Evolutionary conservation across 768 basidiomycete genomes (phyloP), one percentile per base, ranked within the genome.

Genomic region (Sporobolomyces pararoseus): DNA sequence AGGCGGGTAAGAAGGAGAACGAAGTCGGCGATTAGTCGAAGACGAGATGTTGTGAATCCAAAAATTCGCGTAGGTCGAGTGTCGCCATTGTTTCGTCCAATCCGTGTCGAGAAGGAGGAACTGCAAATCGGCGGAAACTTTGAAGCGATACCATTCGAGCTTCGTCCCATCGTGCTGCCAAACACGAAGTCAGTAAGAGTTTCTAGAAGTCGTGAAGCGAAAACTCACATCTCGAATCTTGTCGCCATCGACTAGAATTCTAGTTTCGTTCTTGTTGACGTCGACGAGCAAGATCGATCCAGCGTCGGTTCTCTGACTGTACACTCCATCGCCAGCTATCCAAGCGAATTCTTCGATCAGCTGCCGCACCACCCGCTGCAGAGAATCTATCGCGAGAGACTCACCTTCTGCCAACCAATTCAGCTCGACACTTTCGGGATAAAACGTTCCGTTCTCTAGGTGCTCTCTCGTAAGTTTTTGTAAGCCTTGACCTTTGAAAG

Each of bases 301-400:
- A 32, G 84, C 81, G 55, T 85, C 80, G 27, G 80, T 80, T 1
- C 85, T 81, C 9, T 75, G 73, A 3, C 89, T 89, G 81, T 88
- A 96, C 2, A 96, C 90, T 0, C 96, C 96, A 78, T 99, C 96
- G 0, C 91, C 91, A 75, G 94, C 96, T 96, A 63, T n/a, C 21
- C 23, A 31, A 27, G 42, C 31, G 27, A n/a, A 9, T 29, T 27
- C 14, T 2, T 4, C 50, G 25, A 25, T 52, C 25, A n/a, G 37
- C 34, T 21, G 32, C 47, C 12, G 27, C 29, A 4, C 17, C 34
- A 21, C 37, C 34, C 3, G 16, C 23, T 27, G 29, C n/a, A 29
- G 23, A 23, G 35, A 29, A 16, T 32, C 19, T 0, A 51, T n/a
- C 46, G 46, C 10, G 16, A 1, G 44, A 35, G 3, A 75, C 85